phyloP scores from a whole-genome alignment of 164 flowering plant genomes.

The Tinospora cordifolia region DNA sequence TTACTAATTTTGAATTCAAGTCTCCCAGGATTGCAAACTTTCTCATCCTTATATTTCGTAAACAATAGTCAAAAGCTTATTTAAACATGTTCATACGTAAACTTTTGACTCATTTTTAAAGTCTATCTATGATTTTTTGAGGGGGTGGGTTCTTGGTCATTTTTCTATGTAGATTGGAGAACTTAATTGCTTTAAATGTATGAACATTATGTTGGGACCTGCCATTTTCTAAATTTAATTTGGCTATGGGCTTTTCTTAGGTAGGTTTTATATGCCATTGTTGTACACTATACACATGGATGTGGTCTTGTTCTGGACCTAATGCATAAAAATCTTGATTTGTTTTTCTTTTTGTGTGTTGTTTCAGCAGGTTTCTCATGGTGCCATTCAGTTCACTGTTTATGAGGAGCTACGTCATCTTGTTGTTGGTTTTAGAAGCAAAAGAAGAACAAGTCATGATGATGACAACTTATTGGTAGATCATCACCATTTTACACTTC shows the following conservation, averaged over 20 bases:
- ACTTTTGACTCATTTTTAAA: no score
- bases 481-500: constrained; percentile 5
- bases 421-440: constrained; percentile 40
- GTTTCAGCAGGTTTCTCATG: constrained; percentile 95
- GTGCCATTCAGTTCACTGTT: constrained; percentile 91
- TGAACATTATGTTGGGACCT: background rate
- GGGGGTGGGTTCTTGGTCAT: background rate
- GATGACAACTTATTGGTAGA: constrained; percentile 49
- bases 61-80: background rate
- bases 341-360: constrained; percentile 16
- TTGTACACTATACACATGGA: no score
- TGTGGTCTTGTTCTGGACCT: no score
- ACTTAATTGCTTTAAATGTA: background rate
- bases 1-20: no score
- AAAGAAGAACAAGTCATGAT: constrained; percentile 13
- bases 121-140: background rate
- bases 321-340: no score
- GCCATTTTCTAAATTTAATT: no score
- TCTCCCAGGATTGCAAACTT: background rate
- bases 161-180: background rate
- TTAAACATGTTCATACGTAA: background rate
- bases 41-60: background rate
- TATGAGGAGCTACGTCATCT: constrained; percentile 90
- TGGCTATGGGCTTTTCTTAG: background rate
- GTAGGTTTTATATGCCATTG: background rate